These are phyloP conservation scores for Terana coerulea DNA, from an alignment of 768 basidiomycete genomes.

Conservation along the genomic window DNA sequence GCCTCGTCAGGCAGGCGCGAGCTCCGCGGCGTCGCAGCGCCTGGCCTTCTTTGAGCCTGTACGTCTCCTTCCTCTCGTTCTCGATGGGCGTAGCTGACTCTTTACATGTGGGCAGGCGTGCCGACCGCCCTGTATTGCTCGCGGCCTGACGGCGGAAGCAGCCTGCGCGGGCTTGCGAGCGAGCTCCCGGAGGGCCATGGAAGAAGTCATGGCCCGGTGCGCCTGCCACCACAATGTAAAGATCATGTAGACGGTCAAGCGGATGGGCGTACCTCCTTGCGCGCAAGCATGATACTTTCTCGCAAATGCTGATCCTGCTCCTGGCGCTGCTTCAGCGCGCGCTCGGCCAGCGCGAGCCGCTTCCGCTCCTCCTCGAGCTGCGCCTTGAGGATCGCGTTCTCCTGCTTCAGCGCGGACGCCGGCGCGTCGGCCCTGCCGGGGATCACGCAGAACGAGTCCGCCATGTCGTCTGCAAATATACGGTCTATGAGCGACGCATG, in stretches of 20 bases:
- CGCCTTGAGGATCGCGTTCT: conserved; percentile 60
- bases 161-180: too few species aligned
- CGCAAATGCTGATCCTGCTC: conserved; percentile 78
- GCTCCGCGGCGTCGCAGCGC: too few species aligned
- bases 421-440: conserved; percentile 57
- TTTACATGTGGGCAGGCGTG: too few species aligned
- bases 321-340: conserved; percentile 60
- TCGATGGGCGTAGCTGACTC: too few species aligned
- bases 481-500: too few species aligned
- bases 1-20: too few species aligned
- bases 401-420: conserved; percentile 50
- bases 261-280: conserved; percentile 49
- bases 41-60: too few species aligned
- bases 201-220: conserved; percentile 74
- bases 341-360: conserved; percentile 58
- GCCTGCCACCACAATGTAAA: conserved; percentile 50
- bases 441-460: conserved; percentile 77
- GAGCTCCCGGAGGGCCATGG: conserved; percentile 54
- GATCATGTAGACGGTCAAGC: conserved; percentile 18
- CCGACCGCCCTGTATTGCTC: too few species aligned
- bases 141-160: too few species aligned
- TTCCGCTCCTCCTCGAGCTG: conserved; percentile 57
- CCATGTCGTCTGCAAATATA: conserved; percentile 47
- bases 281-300: conserved; percentile 74
- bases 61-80: too few species aligned